A percentile compares a stretch with the other conserved stretches of the same genome.
Evolutionary conservation across 371 early-diverging fungal genomes (phyloP).

Genomic region (Basidiobolus heterosporus): DNA sequence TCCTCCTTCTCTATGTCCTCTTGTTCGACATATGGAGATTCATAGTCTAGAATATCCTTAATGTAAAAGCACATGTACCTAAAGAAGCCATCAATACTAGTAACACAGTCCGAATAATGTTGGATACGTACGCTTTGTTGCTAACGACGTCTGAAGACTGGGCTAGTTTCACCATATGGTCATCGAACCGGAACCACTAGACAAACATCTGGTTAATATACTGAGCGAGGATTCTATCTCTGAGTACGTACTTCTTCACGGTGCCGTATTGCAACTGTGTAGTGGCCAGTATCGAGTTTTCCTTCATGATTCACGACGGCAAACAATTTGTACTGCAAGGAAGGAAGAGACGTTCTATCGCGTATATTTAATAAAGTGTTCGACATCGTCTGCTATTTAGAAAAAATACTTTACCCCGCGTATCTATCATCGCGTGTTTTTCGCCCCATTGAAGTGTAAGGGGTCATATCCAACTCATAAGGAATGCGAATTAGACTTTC

Average conservation of each 20-base stretch:
- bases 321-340: conserved; percentile 68
- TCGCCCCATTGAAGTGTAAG: conserved; percentile 47
- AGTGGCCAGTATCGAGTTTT: conserved; percentile 83
- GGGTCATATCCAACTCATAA: conserved; percentile 78
- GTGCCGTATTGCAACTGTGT: conserved; percentile 62
- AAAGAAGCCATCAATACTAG: not conserved
- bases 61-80: conserved; percentile 86
- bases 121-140: conserved; percentile 45
- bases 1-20: not conserved
- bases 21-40: not conserved
- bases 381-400: no score
- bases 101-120: not conserved
- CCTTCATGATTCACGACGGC: conserved; percentile 86
- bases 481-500: conserved; percentile 77
- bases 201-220: not conserved
- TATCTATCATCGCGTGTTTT: conserved; percentile 2
- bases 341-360: conserved; percentile 16
- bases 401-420: no score
- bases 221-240: not conserved
- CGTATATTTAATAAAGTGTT: not conserved
- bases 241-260: conserved; percentile 42
- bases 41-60: conserved; percentile 44
- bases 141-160: conserved; percentile 57
- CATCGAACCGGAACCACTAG: conserved; percentile 86
- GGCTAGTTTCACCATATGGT: conserved; percentile 57